Evolutionary conservation across 169 alveolate species (phyloP).

Genomic region (Eimeria maxima): DNA sequence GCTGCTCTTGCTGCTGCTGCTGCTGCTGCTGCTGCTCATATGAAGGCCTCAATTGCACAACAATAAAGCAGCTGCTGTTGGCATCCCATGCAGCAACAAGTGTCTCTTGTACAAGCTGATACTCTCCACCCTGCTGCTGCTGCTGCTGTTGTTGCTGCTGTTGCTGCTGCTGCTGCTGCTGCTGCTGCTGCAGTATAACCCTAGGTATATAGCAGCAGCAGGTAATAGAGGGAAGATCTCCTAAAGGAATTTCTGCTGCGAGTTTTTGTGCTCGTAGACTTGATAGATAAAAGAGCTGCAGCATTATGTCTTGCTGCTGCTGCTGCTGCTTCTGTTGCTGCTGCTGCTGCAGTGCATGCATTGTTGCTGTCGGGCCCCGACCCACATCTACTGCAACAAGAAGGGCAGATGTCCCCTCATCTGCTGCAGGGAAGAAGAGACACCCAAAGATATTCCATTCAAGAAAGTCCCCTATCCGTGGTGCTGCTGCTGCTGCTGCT

Average conservation of each 20-base stretch:
- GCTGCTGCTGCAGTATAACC: constrained; percentile 29
- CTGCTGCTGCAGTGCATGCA: constrained; percentile 63
- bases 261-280: constrained; percentile 44
- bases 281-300: constrained; percentile 30
- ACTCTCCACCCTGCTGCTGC: no score
- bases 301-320: constrained; percentile 21
- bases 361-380: constrained; percentile 44
- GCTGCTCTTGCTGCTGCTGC: constrained; percentile 34
- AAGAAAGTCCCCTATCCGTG: neutral
- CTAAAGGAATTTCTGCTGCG: constrained; percentile 41
- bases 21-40: constrained; percentile 25
- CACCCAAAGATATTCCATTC: constrained; percentile 41
- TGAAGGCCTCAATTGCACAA: constrained; percentile 44
- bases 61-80: neutral
- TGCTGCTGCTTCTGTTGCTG: constrained; percentile 42
- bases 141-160: no score
- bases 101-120: constrained; percentile 26
- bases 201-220: constrained; percentile 45
- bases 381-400: constrained; percentile 18
- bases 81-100: constrained; percentile 67
- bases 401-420: constrained; percentile 28
- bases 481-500: no score
- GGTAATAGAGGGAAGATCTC: constrained; percentile 7
- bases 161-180: constrained; percentile 70
- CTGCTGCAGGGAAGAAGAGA: constrained; percentile 57